A percentile compares a stretch with the other conserved stretches of the same genome.
Evolutionary conservation across 2,329 filamentous ascomycete species (phyloP).

Genomic region (Rachicladosporium sp.): DNA sequence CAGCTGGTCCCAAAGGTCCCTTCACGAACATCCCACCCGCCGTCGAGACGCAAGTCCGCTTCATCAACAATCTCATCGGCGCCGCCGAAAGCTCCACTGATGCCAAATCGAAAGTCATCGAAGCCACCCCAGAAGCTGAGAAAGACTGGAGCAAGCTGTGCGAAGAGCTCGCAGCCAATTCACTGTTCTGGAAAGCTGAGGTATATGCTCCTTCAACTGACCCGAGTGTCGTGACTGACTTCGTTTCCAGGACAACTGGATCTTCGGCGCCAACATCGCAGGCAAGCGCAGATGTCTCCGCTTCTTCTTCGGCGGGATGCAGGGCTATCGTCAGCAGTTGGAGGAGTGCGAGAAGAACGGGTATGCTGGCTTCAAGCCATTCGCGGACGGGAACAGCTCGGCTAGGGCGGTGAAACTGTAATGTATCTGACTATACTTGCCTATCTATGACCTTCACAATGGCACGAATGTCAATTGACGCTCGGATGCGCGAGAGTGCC

Average conservation of each 20-base stretch:
- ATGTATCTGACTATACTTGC: no score
- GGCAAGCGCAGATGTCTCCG: slow-evolving; percentile 12
- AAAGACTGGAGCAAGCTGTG: slow-evolving; percentile 15
- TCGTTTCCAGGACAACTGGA: slow-evolving; percentile 16
- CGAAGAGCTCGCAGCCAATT: slow-evolving; percentile 10
- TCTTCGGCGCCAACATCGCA: slow-evolving; percentile 16
- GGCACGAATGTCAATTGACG: no score
- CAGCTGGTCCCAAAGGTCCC: slow-evolving; percentile 26
- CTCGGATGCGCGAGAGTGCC: no score
- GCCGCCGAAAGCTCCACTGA: slow-evolving; percentile 4
- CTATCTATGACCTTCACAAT: no score
- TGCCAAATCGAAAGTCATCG: slow-evolving; percentile 8
- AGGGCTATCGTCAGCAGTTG: slow-evolving; percentile 6
- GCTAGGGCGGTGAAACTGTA: no score
- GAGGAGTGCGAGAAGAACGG: no score
- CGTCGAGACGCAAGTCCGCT: slow-evolving; percentile 26
- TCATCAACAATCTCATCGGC: slow-evolving; percentile 15
- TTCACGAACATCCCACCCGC: slow-evolving; percentile 28
- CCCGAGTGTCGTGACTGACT: no score
- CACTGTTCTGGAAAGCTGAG: slow-evolving; percentile 12
- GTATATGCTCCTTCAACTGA: no score
- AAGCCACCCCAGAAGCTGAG: slow-evolving; percentile 18
- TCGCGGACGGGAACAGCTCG: no score
- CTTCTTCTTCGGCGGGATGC: slow-evolving; percentile 12
- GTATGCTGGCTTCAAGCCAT: no score